A percentile compares a stretch with the other conserved stretches of the same genome.
phyloP scores from a whole-genome alignment of 139 green algal genomes.

The Spirogloea muscicola region DNA sequence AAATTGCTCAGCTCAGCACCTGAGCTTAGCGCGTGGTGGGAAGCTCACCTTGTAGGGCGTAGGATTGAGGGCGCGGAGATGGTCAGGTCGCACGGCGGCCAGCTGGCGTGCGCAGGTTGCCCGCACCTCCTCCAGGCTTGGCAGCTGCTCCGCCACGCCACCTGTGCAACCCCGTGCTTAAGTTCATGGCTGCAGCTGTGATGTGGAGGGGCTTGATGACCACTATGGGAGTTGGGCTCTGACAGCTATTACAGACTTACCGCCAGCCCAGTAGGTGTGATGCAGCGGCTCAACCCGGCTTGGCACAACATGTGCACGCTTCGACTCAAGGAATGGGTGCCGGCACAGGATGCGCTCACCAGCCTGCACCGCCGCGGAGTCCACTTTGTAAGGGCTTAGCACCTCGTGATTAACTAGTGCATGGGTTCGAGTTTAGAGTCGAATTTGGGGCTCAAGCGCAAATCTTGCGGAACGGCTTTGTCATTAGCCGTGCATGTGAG shows the following conservation, averaged over 20 bases:
- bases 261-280: constrained; percentile 42
- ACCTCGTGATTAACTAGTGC: too few species aligned
- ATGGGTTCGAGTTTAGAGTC: too few species aligned
- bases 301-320: constrained; percentile 49
- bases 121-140: constrained; percentile 22
- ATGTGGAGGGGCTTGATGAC: too few species aligned
- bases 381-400: too few species aligned
- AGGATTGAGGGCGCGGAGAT: constrained; percentile 43
- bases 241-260: too few species aligned
- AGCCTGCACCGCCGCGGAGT: neutral
- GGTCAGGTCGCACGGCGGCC: constrained; percentile 30
- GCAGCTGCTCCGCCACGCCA: constrained; percentile 14
- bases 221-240: too few species aligned
- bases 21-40: neutral
- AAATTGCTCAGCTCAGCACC: too few species aligned
- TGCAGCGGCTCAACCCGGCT: constrained; percentile 45
- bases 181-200: too few species aligned
- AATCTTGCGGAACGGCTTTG: too few species aligned
- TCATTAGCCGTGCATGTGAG: too few species aligned
- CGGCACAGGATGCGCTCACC: constrained; percentile 48
- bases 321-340: constrained; percentile 49
- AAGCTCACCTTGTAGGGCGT: constrained; percentile 52
- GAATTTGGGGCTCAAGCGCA: too few species aligned
- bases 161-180: too few species aligned
- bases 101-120: constrained; percentile 10